Evolutionary conservation across 139 green algal species (phyloP).

Genomic region (Closterium sp.): DNA sequence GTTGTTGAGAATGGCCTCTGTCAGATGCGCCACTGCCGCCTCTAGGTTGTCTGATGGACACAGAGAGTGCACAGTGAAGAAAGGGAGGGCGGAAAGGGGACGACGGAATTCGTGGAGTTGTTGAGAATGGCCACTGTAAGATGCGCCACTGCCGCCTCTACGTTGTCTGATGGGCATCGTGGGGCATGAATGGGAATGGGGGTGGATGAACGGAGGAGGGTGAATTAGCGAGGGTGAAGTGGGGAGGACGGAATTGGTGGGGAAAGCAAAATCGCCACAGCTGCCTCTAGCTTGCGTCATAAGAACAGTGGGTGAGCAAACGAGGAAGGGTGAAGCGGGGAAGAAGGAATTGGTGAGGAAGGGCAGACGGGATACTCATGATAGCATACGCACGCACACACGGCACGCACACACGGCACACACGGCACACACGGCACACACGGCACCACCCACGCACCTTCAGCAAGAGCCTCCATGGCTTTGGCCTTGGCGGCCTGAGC

Average conservation of each 20-base stretch:
- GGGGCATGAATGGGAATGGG: too few species aligned
- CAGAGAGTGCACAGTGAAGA: neutral
- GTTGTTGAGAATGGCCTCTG: slow-evolving; percentile 39
- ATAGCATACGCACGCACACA: too few species aligned
- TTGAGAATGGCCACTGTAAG: slow-evolving; percentile 39
- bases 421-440: neutral
- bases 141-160: slow-evolving; percentile 13
- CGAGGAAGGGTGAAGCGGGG: too few species aligned
- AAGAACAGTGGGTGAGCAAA: too few species aligned
- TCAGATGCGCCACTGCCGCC: slow-evolving; percentile 25
- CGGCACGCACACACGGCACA: neutral
- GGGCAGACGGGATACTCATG: too few species aligned
- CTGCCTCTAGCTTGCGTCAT: too few species aligned
- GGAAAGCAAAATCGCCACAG: too few species aligned
- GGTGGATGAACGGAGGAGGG: neutral
- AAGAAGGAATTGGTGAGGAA: too few species aligned
- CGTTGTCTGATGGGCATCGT: neutral
- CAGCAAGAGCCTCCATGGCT: slow-evolving; percentile 34
- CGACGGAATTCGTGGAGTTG: too few species aligned
- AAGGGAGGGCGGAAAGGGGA: neutral
- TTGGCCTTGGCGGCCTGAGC: slow-evolving; percentile 15
- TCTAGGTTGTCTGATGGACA: slow-evolving; percentile 24
- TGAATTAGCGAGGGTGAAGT: too few species aligned
- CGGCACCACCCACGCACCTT: slow-evolving; percentile 7
- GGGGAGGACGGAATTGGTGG: too few species aligned